A percentile compares a stretch with the other conserved stretches of the same genome.
These are phyloP conservation scores for Chalciporus piperatus DNA, from an alignment of 768 basidiomycete species.

Conservation along the genomic window DNA sequence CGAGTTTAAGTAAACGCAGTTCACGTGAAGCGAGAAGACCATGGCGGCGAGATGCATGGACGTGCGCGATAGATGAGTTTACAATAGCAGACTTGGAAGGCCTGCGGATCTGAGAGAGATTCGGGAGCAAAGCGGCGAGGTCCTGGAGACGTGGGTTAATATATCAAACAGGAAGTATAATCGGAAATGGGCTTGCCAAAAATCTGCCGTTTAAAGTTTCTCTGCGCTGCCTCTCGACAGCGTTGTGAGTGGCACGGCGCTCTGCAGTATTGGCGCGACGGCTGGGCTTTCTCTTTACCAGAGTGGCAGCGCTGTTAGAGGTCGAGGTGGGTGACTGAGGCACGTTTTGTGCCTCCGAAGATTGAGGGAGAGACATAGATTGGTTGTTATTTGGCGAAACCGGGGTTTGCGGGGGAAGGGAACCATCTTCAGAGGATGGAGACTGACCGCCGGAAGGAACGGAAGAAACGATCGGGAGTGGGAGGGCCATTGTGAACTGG, in stretches of 20 bases:
- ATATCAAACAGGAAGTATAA: constrained; percentile 9
- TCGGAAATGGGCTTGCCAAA: constrained; percentile 51
- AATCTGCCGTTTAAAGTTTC: constrained; percentile 94
- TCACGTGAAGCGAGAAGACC: constrained; percentile 79
- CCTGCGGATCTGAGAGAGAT: constrained; percentile 85
- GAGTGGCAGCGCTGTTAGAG: constrained; percentile 28
- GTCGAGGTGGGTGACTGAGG: constrained; percentile 21
- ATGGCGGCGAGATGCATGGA: constrained; percentile 79
- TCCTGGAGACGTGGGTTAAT: constrained; percentile 48
- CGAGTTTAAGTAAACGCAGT: constrained; percentile 72
- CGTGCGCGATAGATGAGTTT: constrained; percentile 89
- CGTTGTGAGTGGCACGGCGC: constrained; percentile 94
- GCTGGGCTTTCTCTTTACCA: constrained; percentile 75
- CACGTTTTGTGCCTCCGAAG: constrained; percentile 24
- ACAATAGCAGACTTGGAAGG: constrained; percentile 97
- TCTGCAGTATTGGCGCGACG: constrained; percentile 95
- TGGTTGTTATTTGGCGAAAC: constrained; percentile 38
- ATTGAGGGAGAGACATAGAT: constrained; percentile 33
- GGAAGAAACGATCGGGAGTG: constrained; percentile 39
- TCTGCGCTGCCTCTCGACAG: constrained; percentile 89
- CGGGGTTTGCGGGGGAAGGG: constrained; percentile 49
- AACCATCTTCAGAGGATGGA: constrained; percentile 41
- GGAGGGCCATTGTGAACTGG: constrained; percentile 32
- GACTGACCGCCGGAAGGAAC: constrained; percentile 39
- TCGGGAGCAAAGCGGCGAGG: constrained; percentile 87